A percentile compares a stretch with the other conserved stretches of the same genome.
These are phyloP conservation scores for Phytophthora cactorum DNA, from an alignment of 352 stramenopile genomes.

Conservation along the genomic window DNA sequence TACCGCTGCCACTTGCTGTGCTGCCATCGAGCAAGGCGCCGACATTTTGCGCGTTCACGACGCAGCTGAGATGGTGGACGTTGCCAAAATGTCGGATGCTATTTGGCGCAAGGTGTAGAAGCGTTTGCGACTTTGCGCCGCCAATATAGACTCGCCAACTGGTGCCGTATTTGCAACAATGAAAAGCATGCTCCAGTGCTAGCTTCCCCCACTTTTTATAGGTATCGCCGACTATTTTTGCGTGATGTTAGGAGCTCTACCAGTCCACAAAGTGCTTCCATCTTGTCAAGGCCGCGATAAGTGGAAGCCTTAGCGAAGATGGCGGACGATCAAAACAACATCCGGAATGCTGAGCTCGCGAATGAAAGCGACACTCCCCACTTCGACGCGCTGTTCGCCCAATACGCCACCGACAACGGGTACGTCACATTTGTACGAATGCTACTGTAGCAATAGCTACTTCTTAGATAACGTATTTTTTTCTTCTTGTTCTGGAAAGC, in stretches of 20 bases:
- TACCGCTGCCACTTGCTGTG: slow-evolving; percentile 93
- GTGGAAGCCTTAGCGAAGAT: slow-evolving; percentile 20
- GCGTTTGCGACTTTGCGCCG: slow-evolving; percentile 1
- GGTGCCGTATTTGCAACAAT: slow-evolving; percentile 5
- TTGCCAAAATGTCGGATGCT: slow-evolving; percentile 92
- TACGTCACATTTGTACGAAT: slow-evolving; percentile 10
- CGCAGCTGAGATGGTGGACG: slow-evolving; percentile 91
- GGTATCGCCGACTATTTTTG: slow-evolving; percentile 24
- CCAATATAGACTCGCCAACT: slow-evolving; percentile 5
- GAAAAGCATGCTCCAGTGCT: slow-evolving; percentile 3
- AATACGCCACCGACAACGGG: slow-evolving; percentile 53
- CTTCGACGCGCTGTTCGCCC: slow-evolving; percentile 63
- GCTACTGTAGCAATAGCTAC: no score
- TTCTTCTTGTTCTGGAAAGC: slow-evolving; percentile 11
- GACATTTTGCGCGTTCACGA: slow-evolving; percentile 97
- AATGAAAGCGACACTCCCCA: slow-evolving; percentile 63
- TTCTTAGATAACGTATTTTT: no score
- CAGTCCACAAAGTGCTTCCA: slow-evolving; percentile 6
- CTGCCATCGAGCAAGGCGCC: slow-evolving; percentile 71
- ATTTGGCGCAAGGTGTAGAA: slow-evolving; percentile 72
- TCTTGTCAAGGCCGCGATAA: slow-evolving; percentile 5
- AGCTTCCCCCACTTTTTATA: slow-evolving; percentile 16
- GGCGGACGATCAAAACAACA: slow-evolving; percentile 30
- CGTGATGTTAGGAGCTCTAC: not conserved
- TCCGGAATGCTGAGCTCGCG: slow-evolving; percentile 30